Conservation (phyloP, 441 rosid species). For the Gossypium laxum region DNA sequence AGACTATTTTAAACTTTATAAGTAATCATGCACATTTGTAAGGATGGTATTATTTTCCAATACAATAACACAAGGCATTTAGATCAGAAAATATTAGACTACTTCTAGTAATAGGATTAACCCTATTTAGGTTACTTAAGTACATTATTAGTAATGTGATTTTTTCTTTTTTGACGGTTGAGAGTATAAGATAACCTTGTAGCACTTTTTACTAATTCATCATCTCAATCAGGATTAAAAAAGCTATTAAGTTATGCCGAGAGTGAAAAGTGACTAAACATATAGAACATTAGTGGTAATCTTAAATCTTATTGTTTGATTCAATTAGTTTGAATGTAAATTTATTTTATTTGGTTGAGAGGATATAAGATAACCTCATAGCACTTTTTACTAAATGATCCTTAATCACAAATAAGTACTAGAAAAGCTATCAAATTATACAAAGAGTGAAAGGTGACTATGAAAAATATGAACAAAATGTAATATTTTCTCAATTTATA, state of each 20-base stretch:
- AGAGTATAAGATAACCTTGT: not conserved
- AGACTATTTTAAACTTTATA: not conserved
- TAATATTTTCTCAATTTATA: not conserved
- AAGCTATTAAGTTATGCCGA: not conserved
- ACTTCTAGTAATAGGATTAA: not conserved
- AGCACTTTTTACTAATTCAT: not conserved
- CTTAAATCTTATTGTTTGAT: not conserved
- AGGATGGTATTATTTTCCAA: not conserved
- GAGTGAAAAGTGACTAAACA: not conserved
- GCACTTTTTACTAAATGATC: not conserved
- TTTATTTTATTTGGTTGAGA: not conserved
- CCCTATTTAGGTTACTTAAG: not conserved
- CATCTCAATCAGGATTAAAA: no score
- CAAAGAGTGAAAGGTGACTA: not conserved
- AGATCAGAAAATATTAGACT: not conserved
- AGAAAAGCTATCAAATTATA: not conserved
- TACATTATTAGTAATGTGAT: not conserved
- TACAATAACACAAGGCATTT: not conserved
- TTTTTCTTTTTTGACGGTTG: not conserved
- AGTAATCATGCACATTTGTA: not conserved
- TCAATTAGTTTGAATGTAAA: not conserved
- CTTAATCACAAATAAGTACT: not conserved
- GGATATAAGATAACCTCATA: not conserved
- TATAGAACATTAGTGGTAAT: no score
- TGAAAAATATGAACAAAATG: not conserved